Base-by-base conservation (phyloP, 352 stramenopile species). In the Pythium sukuiense region DNA sequence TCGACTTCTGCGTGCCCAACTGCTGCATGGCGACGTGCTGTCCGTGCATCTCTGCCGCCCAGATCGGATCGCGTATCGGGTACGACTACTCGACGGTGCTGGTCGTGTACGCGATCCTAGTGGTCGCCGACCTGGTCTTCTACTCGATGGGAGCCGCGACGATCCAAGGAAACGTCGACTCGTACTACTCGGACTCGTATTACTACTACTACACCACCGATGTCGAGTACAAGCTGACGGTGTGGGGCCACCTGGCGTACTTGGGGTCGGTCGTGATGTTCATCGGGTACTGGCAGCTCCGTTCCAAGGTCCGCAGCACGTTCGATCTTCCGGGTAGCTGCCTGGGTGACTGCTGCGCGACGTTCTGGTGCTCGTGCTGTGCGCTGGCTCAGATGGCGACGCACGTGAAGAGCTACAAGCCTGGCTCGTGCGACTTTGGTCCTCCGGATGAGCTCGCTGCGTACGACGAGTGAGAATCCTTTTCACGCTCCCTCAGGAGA, bases 21-120 rank as follows among this genome's bases (percentile, higher is more conserved):
- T 74, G 62, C 59, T 61, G 33, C 63, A 74, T 74, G 68, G 50
- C 33, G 29, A 59, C 43, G 26, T 67, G 55, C 27, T 74, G 68
- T 41, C 68, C 68, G 35, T 74, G 62, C 30, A 48, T 73, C 35
- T 62, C 60, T 13, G 39, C 59, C 3, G 59, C 66, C 4, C 66
- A 73, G 49, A 69, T 67, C 27, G 50, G 41, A 2, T 30, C 59
- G 35, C 66, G 66, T 16, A 9, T 72, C 33, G 65, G 65, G 12
- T 35, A 43, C 35, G 16, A 12, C 35, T 43, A 16, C 35, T 16
- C 35, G 35, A 43, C 35, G 7, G 11, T 43, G 35, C 11, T 43
- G 35, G 11, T 43, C 35, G 35, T 7, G 8, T 43, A 43, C 12
- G 35, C 35, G 35, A 43, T 14, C 6, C 35, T 43, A 7, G 5